Base-by-base conservation (phyloP, 768 basidiomycete species). In the button mushroom (Agaricus bisporus) region DNA sequence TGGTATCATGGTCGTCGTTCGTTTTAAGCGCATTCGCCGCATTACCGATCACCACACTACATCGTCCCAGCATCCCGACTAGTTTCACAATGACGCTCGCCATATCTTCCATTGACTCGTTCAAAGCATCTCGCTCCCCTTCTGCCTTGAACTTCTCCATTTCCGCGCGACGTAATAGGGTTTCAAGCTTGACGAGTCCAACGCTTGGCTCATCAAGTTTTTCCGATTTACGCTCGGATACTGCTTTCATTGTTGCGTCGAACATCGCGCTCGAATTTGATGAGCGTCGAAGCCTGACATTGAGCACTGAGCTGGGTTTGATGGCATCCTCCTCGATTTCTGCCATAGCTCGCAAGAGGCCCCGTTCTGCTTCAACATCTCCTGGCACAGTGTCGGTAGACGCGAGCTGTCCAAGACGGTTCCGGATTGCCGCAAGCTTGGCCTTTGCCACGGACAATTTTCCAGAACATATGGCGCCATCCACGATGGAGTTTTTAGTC, bases 211-310 rank as follows among this genome's bases (percentile, higher is more conserved):
- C 86, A 63, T 92, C 91, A 35, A 91, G 69, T 59, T 83, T 83
- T 58, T 91, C 88, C 4, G 85, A 88, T 56, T 79, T 83, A 50
- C 91, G 75, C 62, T 94, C 88, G 32, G 85, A 82, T 46, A 85
- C 83, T 14, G 89, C 89, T n/a, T 87, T 81, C 63, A 93, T 78
- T 36, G 87, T 89, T 14, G 88, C 91, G 44, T 91, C 88, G 62
- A 93, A 91, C 78, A 93, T 87, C 29, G 85, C 82, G 56, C 72
- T 76, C 4, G 88, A 83, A 64, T 91, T 93, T 54, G 77, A 76
- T 3, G 89, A 85, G 5, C 85, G 81, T 61, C 82, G 79, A 26
- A 89, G 64, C 51, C 83, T 78, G 49, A 70, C 66, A 55, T 76
- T 79, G 41, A 90, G 66, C 0, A 76, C 64, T 7, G 89, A 88